Evolutionary conservation across 2,329 filamentous ascomycete genomes (phyloP).

Genomic region (Alternaria brassicicola): DNA sequence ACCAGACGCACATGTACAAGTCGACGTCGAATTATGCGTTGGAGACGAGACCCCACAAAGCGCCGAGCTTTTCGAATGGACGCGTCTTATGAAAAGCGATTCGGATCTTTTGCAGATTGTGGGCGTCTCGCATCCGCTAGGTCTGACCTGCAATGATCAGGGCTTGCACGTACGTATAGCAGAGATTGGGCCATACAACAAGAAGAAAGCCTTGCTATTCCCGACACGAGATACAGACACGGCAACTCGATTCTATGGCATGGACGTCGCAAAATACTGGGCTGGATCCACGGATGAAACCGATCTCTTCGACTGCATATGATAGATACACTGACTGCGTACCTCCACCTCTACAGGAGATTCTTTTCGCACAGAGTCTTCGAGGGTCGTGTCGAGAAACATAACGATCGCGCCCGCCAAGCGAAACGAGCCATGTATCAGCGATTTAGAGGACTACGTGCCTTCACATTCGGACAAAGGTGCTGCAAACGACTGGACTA

Average conservation of each 20-base stretch:
- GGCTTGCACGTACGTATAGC: constrained; percentile 70
- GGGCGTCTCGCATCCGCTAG: constrained; percentile 67
- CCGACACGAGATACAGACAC: constrained; percentile 63
- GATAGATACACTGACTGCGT: not conserved
- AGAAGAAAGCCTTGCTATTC: constrained; percentile 63
- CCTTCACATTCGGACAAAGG: constrained; percentile 56
- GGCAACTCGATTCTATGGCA: constrained; percentile 67
- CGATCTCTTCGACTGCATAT: constrained; percentile 60
- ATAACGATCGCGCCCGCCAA: constrained; percentile 65
- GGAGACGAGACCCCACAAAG: constrained; percentile 34
- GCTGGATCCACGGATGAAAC: constrained; percentile 61
- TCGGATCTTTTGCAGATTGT: constrained; percentile 74
- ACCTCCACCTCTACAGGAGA: constrained; percentile 46
- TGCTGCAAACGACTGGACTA: constrained; percentile 22
- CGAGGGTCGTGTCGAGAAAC: constrained; percentile 42
- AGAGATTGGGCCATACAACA: constrained; percentile 68
- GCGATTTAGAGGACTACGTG: constrained; percentile 68
- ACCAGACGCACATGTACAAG: constrained; percentile 62
- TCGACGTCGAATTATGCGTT: constrained; percentile 68
- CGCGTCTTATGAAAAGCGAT: constrained; percentile 70
- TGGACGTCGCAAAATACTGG: constrained; percentile 60
- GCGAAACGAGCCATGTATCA: constrained; percentile 62
- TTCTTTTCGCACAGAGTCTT: constrained; percentile 61
- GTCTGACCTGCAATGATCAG: constrained; percentile 68
- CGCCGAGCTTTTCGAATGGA: constrained; percentile 60